phyloP scores from a whole-genome alignment of 139 green algal genomes.

The Chlorella sp. region DNA sequence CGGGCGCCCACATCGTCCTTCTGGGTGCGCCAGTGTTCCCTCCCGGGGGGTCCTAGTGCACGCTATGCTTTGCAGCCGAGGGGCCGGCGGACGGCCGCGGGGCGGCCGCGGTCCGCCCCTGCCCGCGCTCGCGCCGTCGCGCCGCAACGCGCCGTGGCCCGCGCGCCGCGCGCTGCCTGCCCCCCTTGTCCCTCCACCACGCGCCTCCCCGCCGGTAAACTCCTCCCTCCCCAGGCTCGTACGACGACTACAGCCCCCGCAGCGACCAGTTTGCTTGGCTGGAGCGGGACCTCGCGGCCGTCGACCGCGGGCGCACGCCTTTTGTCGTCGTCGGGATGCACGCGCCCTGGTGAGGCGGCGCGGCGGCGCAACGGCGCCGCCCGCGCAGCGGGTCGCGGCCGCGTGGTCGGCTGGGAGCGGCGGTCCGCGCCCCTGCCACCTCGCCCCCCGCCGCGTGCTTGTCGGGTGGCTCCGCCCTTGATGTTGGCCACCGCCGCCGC shows the following conservation, averaged over 20 bases:
- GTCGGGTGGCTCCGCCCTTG: too few species aligned
- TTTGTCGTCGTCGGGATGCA: conserved; percentile 79
- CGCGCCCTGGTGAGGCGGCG: conserved; percentile 80
- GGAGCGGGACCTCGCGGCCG: conserved; percentile 56
- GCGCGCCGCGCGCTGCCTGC: not conserved
- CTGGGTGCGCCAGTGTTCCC: conserved; percentile 36
- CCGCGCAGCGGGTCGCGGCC: too few species aligned
- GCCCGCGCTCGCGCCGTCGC: not conserved
- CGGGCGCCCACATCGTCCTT: conserved; percentile 66
- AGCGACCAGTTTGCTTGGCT: conserved; percentile 74
- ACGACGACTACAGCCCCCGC: conserved; percentile 26
- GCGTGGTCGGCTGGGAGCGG: too few species aligned
- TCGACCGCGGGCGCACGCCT: conserved; percentile 71
- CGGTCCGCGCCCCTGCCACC: too few species aligned
- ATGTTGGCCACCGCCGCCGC: too few species aligned
- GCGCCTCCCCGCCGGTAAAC: too few species aligned
- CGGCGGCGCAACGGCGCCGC: too few species aligned
- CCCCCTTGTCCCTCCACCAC: not conserved
- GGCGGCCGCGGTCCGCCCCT: not conserved
- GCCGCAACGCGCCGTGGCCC: too few species aligned
- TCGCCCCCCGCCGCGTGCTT: too few species aligned
- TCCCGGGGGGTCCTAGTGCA: not conserved
- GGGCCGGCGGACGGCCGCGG: not conserved
- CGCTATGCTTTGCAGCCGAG: not conserved
- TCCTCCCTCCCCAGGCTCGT: too few species aligned